Base-by-base conservation (phyloP, 2,329 filamentous ascomycete genomes). In the Xylariaceae sp. region DNA sequence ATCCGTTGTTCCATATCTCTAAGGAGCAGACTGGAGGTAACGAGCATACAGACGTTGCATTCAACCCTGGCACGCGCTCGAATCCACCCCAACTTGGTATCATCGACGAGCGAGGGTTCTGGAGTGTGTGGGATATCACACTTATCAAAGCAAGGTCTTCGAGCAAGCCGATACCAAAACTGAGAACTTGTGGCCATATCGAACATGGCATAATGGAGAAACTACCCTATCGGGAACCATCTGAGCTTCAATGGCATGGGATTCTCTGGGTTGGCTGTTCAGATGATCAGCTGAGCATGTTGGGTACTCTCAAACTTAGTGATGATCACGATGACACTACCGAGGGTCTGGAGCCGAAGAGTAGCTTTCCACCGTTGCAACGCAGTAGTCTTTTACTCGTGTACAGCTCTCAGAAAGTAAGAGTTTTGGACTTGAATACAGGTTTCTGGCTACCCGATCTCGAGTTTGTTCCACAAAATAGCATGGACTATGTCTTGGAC, bases 81-180 rank as follows among this genome's bases (percentile, higher is more conserved):
- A 78, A 72, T 47, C 66, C 70, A 14, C 75, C 79, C 1, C 82
- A 86, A 55, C 66, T 90, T 42, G 82, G 74, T 14, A 69, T 89
- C 21, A 70, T 90, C 16, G 83, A 90, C 55, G 71, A 79, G 41
- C 67, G 67, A 25, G 85, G 85, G 1, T 71, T 69, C 46, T 91
- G 86, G 86, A 81, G 71, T 35, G 63, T 88, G 4, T 88, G 83
- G 81, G 74, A 85, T 49, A 66, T 85, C 20, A 53, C 56, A 11
- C 69, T 67, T 43, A 69, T 58, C 50, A 58, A 62, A 47, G 52
- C 64, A 16, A 58, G 62, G 10, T 59, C 63, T 19, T 63, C 65
- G 17, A 67, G 60, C 22, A 63, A 56, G 7, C 54, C 66, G 23
- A 67, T 56, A 10, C 59, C 66, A 16, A 61, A 60, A 6, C 57